These are phyloP conservation scores for Erigeron philadelphicus DNA, from an alignment of 140 eudicot species.

Conservation along the genomic window DNA sequence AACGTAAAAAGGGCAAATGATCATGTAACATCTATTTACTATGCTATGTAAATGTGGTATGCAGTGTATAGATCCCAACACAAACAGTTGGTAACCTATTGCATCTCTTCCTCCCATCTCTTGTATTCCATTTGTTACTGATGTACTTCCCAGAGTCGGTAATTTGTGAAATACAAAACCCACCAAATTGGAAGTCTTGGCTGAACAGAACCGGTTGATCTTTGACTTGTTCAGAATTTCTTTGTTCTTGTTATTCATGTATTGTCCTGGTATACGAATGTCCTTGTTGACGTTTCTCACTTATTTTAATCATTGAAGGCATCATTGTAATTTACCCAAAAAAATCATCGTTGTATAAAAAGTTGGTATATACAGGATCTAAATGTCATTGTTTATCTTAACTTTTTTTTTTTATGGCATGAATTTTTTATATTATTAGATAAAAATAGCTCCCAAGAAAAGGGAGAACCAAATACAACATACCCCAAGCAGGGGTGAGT, in stretches of 20 bases:
- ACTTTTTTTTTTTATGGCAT: no score
- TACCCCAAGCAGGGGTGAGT: no score
- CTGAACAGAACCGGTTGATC: background rate
- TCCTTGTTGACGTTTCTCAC: background rate
- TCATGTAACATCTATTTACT: background rate
- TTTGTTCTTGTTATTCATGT: background rate
- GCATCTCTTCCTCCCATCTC: background rate
- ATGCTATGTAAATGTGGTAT: constrained; percentile 8
- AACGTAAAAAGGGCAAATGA: constrained; percentile 40
- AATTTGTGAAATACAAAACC: constrained; percentile 3
- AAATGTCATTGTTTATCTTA: no score
- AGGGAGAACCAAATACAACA: no score
- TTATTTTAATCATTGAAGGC: background rate
- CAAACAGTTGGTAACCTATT: constrained; percentile 5
- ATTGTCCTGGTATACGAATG: background rate
- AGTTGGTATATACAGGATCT: background rate
- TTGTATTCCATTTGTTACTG: background rate
- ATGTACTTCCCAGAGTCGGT: background rate
- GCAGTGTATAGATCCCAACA: background rate
- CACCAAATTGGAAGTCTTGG: background rate
- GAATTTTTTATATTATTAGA: no score
- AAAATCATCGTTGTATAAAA: background rate
- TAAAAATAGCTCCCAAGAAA: no score
- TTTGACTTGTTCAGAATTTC: background rate
- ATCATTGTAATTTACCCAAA: background rate